A percentile compares a stretch with the other conserved stretches of the same genome.
Conservation (phyloP, 345 rosid genomes). For the Murraya koenigii region DNA sequence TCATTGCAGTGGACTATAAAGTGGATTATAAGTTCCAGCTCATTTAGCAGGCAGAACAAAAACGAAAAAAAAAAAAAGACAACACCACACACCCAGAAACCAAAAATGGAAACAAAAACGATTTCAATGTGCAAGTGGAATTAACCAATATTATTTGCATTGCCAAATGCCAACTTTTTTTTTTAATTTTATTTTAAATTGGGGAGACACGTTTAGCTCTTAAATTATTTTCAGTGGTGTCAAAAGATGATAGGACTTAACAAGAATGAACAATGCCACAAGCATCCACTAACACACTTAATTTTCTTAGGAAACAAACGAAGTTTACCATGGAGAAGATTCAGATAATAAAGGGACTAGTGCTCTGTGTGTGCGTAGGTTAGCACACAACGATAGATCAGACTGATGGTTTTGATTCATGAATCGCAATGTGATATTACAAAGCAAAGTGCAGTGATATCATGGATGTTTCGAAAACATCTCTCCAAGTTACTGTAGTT, state of each 20-base stretch:
- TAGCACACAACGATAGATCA: no score
- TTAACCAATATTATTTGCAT: no score
- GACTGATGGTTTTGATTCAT: not conserved
- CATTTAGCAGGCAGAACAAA: no score
- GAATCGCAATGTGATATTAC: not conserved
- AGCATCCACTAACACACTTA: not conserved
- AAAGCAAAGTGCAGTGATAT: not conserved
- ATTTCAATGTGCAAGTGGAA: not conserved
- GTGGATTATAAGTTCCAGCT: no score
- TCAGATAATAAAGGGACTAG: no score
- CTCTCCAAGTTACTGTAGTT: no score
- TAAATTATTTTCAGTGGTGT: not conserved
- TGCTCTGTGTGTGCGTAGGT: no score
- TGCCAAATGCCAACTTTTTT: not conserved
- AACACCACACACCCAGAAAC: not conserved
- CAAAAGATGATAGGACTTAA: no score
- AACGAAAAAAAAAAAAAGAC: no score
- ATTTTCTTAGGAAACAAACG: not conserved
- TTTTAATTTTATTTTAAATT: no score
- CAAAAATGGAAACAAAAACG: not conserved
- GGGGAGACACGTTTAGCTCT: not conserved
- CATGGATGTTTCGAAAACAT: no score
- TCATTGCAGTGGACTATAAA: no score
- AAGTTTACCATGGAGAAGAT: not conserved
- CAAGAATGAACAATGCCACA: not conserved